Percentiles rank a stretch among this genome's conserved stretches.
phyloP scores from a whole-genome alignment of 257 asterid species.

The Paraleonurus japonicus region DNA sequence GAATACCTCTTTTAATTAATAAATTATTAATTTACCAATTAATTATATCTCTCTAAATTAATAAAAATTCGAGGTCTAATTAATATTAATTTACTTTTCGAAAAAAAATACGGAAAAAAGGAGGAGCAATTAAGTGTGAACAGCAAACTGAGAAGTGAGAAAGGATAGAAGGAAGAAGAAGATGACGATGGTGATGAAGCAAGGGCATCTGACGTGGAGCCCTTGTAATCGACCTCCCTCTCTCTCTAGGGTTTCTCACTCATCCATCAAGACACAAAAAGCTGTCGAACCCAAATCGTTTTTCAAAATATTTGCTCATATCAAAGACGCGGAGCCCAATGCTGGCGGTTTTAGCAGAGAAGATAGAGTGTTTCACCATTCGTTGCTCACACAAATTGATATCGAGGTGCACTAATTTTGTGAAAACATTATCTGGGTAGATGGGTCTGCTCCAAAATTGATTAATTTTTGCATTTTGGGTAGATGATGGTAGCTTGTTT shows the following conservation, averaged over 20 bases:
- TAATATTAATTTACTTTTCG: too few relatives aligned
- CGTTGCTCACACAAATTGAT: slow-evolving; percentile 11
- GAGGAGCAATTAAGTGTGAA: not conserved
- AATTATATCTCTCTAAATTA: too few relatives aligned
- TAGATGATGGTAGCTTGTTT: slow-evolving; percentile 1
- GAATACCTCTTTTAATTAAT: too few relatives aligned
- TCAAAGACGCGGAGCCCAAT: slow-evolving; percentile 28
- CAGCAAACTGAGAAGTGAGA: not conserved
- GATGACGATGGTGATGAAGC: slow-evolving; percentile 56
- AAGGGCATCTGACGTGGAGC: slow-evolving; percentile 54
- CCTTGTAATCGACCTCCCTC: slow-evolving; percentile 38
- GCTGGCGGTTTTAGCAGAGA: slow-evolving; percentile 20
- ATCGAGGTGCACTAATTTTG: slow-evolving; percentile 28
- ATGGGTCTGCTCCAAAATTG: slow-evolving; percentile 27
- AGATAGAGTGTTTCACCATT: slow-evolving; percentile 13
- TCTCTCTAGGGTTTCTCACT: slow-evolving; percentile 29
- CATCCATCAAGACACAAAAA: slow-evolving; percentile 29
- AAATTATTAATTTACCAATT: too few relatives aligned
- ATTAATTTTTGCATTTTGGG: slow-evolving; percentile 10
- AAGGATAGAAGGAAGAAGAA: slow-evolving; percentile 25
- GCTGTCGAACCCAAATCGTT: slow-evolving; percentile 31
- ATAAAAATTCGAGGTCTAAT: too few relatives aligned
- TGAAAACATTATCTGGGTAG: not conserved
- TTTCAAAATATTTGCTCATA: slow-evolving; percentile 27
- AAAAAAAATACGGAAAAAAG: too few relatives aligned